phyloP scores from a whole-genome alignment of 2,329 filamentous ascomycete genomes.

The Trichoderma sp. region DNA sequence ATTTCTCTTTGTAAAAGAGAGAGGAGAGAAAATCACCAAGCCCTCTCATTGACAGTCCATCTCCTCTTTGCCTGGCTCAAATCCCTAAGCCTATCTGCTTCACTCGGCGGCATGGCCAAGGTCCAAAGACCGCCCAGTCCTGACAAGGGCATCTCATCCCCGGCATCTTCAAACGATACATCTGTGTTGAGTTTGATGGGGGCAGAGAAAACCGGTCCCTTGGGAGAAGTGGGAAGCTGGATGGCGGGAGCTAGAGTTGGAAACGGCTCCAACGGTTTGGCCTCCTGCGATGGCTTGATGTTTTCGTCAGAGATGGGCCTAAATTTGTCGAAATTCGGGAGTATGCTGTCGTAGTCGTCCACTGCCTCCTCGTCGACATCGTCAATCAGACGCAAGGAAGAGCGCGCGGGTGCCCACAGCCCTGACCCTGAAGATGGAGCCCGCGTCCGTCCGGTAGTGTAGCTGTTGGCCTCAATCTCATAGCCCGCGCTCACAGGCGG shows the following conservation, averaged over 20 bases:
- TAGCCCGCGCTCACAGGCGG: slow-evolving; percentile 26
- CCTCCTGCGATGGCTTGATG: neutral
- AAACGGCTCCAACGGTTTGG: neutral
- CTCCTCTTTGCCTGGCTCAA: slow-evolving; percentile 51
- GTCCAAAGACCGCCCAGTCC: slow-evolving; percentile 48
- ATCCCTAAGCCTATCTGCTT: slow-evolving; percentile 50
- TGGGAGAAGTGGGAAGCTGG: slow-evolving; percentile 23
- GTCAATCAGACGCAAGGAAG: slow-evolving; percentile 46
- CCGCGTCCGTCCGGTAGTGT: slow-evolving; percentile 2
- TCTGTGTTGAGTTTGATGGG: slow-evolving; percentile 41
- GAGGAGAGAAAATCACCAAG: slow-evolving; percentile 17
- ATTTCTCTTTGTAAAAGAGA: neutral
- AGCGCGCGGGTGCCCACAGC: slow-evolving; percentile 40
- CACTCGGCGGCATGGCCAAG: slow-evolving; percentile 44
- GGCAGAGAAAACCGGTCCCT: slow-evolving; percentile 36
- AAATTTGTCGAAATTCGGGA: slow-evolving; percentile 54
- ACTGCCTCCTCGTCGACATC: slow-evolving; percentile 46
- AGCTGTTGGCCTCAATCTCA: slow-evolving; percentile 8
- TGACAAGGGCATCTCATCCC: slow-evolving; percentile 36
- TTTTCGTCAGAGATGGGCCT: slow-evolving; percentile 20
- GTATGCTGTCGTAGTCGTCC: slow-evolving; percentile 52
- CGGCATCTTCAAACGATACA: slow-evolving; percentile 33
- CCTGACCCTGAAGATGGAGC: slow-evolving; percentile 34
- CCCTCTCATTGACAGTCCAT: slow-evolving; percentile 57
- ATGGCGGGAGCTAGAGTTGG: neutral